A percentile compares a stretch with the other conserved stretches of the same genome.
phyloP scores from a whole-genome alignment of 2,329 filamentous ascomycete species.

The Neofusicoccum parvum region DNA sequence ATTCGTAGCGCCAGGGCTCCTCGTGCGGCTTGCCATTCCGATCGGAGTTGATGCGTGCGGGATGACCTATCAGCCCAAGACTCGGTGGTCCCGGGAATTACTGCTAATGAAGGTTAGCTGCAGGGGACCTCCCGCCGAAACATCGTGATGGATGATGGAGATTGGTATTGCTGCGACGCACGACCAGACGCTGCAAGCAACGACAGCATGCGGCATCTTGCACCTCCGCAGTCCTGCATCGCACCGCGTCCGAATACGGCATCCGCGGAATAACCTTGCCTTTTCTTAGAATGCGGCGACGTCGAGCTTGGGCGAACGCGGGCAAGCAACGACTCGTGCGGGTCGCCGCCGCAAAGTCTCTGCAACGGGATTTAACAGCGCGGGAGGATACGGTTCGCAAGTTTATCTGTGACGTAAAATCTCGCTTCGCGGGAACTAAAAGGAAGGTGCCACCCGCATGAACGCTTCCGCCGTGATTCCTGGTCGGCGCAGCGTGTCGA shows the following conservation, averaged over 20 bases:
- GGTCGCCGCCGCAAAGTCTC: neutral
- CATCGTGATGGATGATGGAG: neutral
- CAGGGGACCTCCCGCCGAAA: neutral
- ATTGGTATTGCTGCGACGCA: neutral
- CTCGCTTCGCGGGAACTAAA: conserved; percentile 4
- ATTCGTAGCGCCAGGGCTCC: neutral
- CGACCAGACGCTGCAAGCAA: neutral
- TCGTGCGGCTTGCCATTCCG: neutral
- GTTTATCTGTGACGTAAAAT: neutral
- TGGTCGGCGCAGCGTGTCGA: neutral
- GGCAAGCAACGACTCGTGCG: neutral
- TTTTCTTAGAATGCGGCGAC: neutral
- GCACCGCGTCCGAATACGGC: neutral
- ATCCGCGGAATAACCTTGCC: neutral
- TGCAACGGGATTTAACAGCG: neutral
- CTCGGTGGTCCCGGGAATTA: neutral
- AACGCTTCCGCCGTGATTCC: neutral
- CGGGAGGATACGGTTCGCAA: neutral
- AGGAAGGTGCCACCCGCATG: neutral
- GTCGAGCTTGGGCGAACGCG: neutral
- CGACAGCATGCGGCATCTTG: neutral
- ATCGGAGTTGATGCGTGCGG: neutral
- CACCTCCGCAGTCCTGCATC: too few species aligned
- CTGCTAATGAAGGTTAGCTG: neutral
- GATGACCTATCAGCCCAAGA: neutral